These are phyloP conservation scores for Protomyces arabidopsidicola DNA, from an alignment of 1,139 yeast species.

Conservation along the genomic window DNA sequence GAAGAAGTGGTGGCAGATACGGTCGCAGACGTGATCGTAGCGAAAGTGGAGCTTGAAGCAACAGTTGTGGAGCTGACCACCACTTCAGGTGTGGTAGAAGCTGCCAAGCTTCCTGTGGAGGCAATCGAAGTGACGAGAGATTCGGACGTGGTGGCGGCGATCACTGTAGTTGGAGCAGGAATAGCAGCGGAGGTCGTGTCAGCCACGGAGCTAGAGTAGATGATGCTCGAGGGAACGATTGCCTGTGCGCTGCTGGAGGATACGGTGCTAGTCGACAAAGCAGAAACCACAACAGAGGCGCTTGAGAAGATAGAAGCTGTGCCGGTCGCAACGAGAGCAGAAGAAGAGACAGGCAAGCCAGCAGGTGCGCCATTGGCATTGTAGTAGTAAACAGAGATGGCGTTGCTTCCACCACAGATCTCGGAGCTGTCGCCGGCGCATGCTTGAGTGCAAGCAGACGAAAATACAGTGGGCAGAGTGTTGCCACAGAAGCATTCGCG, in stretches of 20 bases:
- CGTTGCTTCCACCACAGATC: slow-evolving; percentile 1
- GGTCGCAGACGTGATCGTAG: not conserved
- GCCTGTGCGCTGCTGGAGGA: not conserved
- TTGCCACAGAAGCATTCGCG: slow-evolving; percentile 1
- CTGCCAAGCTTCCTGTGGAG: not conserved
- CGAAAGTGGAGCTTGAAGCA: not conserved
- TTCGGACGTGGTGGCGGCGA: not conserved
- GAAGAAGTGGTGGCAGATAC: not conserved
- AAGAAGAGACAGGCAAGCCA: not conserved
- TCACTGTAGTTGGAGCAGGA: not conserved
- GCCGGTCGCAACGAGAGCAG: not conserved
- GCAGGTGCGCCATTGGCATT: not conserved
- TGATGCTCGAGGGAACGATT: not conserved
- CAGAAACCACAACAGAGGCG: not conserved
- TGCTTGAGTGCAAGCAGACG: not conserved
- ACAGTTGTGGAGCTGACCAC: not conserved
- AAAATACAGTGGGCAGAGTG: not conserved
- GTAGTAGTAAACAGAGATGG: not conserved
- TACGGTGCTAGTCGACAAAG: not conserved
- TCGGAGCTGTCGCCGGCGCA: not conserved
- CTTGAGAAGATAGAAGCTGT: not conserved
- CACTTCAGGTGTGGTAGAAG: not conserved
- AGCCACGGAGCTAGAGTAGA: no score
- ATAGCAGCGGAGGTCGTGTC: not conserved
- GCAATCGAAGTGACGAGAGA: not conserved